These are phyloP conservation scores for Sugiyamaella pinicola DNA, from an alignment of 1,139 yeast genomes.

Conservation along the genomic window DNA sequence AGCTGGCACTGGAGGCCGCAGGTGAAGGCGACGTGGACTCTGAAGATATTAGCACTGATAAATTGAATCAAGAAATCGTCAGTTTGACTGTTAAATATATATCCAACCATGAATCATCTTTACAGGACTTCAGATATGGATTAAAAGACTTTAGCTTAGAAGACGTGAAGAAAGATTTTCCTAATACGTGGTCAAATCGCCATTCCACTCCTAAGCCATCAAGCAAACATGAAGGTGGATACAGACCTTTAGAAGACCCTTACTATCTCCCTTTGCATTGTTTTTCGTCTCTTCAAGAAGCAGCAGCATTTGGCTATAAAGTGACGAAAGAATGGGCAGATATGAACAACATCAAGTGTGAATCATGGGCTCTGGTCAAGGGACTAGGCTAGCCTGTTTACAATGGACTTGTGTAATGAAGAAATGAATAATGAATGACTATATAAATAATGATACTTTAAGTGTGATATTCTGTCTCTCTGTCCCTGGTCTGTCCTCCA, in stretches of 20 bases:
- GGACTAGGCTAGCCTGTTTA: conserved; percentile 29
- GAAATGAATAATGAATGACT: conserved; percentile 9
- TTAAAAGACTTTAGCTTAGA: conserved; percentile 36
- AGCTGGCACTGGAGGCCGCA: conserved; percentile 5
- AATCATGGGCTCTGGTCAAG: conserved; percentile 31
- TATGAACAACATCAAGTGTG: conserved; percentile 34
- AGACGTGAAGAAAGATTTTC: conserved; percentile 35
- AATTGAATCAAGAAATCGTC: conserved; percentile 18
- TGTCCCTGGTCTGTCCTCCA: too few species aligned
- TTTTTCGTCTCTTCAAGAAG: conserved; percentile 46
- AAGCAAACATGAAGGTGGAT: conserved; percentile 35
- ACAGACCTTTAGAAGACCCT: conserved; percentile 42
- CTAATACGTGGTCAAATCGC: conserved; percentile 38
- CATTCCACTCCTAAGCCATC: conserved; percentile 26
- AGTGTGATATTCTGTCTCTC: neutral
- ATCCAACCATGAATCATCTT: conserved; percentile 33
- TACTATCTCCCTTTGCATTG: conserved; percentile 45
- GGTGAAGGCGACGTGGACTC: neutral
- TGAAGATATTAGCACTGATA: conserved; percentile 12
- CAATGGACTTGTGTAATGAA: neutral
- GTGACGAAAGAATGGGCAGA: conserved; percentile 44
- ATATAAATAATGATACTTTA: conserved; percentile 1
- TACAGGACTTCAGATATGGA: conserved; percentile 42
- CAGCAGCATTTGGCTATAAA: conserved; percentile 45
- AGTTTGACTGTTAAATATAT: conserved; percentile 25